A percentile compares a stretch with the other conserved stretches of the same genome.
Conservation (phyloP, 2,329 filamentous ascomycete species). For the Aureobasidium melanogenum region DNA sequence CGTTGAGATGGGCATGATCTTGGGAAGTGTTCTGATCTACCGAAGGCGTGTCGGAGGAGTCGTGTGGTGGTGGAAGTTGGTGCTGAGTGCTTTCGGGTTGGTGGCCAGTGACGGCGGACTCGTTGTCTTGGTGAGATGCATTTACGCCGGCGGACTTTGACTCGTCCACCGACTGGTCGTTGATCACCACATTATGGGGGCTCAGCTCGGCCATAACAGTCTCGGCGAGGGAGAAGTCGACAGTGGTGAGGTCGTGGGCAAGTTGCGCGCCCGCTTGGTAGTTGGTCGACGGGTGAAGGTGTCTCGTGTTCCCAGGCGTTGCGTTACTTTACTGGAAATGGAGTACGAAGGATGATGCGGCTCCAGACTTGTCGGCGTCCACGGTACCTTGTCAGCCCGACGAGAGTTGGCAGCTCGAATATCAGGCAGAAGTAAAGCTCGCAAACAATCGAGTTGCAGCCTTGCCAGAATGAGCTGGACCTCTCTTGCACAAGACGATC, state of each 20-base stretch:
- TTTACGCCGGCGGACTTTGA: slow-evolving; percentile 54
- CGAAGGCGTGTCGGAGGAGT: not conserved
- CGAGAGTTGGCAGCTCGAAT: no score
- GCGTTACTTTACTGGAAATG: not conserved
- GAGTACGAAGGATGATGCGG: not conserved
- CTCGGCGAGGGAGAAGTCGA: slow-evolving; percentile 22
- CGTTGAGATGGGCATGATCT: slow-evolving; percentile 9
- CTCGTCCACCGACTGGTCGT: slow-evolving; percentile 58
- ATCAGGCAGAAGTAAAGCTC: not conserved
- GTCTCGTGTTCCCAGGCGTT: not conserved
- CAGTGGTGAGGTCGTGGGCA: not conserved
- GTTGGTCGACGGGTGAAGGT: not conserved
- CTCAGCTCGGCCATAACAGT: slow-evolving; percentile 67
- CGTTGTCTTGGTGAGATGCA: slow-evolving; percentile 44
- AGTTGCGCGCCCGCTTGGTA: not conserved
- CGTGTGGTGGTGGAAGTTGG: not conserved
- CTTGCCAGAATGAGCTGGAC: not conserved
- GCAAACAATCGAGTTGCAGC: not conserved
- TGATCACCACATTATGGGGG: slow-evolving; percentile 63
- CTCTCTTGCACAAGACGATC: not conserved
- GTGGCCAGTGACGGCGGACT: slow-evolving; percentile 35
- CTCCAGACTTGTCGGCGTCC: not conserved
- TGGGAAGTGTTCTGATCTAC: slow-evolving; percentile 14
- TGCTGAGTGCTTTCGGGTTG: slow-evolving; percentile 22
- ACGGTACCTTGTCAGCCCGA: no score